Base-by-base conservation (phyloP, 176 grass and related monocot genomes). In the Cymbopogon citratus region DNA sequence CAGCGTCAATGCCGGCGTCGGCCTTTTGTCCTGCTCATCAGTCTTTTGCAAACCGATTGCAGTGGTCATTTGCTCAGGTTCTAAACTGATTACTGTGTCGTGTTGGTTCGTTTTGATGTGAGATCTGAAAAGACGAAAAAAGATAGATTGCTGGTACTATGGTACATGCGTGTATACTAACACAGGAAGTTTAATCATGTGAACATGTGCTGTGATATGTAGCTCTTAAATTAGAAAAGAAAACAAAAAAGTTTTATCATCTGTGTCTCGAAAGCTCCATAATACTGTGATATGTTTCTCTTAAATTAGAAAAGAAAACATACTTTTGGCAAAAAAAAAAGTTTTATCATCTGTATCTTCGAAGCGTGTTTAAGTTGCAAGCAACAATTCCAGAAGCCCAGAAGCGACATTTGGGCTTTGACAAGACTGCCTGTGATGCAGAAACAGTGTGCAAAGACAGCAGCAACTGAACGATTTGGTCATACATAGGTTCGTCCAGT, bases 81-180 rank as follows among this genome's bases (percentile, higher is more conserved):
- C 41, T 70, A 23, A 71, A 81, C 25, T 14, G 9, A 24, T 52
- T 63, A 25, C 60, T 38, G 36, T 73, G 83, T 71, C n/a, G 66
- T 69, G 40, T 68, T 85, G 63, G 79, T 52, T 74, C 60, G 43
- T 86, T 90, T 90, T 86, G 83, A n/a, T 73, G 29, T 48, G 29
- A 66, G 36, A 63, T 69, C 73, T 45, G 51, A 59, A 78, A 63
- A 51, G 28, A 44, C 65, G 25, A 26, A 38, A 71, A 78, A 34
- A 51, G 3, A 41, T 25, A 73, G 63, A 40, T 61, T 29, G 35
- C 18, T 79, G 66, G 80, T 82, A 35, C 25, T 36, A 7, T 51
- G 63, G 24, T 84, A 63, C 87, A 85, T 81, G 87, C 77, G 26
- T 89, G 87, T 89, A 85, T 77, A 76, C 44, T 72, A 15, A 66